phyloP scores from a whole-genome alignment of 805 yeast genomes.

The Yarrowia porcina region DNA sequence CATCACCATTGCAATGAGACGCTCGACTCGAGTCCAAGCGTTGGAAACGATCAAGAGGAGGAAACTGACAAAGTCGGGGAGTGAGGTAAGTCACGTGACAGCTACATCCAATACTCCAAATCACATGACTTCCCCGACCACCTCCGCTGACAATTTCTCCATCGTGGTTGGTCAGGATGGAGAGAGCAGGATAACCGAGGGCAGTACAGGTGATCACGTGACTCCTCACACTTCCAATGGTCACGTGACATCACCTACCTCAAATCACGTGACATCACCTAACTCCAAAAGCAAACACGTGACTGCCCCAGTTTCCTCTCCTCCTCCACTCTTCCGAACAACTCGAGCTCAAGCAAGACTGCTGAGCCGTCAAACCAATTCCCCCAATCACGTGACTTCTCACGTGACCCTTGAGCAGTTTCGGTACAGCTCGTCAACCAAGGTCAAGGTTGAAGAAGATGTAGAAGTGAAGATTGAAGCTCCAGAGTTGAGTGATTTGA shows the following conservation, averaged over 20 bases:
- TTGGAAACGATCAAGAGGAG: conserved; percentile 7
- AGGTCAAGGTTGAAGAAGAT: neutral
- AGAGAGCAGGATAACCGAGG: neutral
- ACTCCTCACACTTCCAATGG: too few relatives aligned
- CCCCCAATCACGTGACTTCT: neutral
- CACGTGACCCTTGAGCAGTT: neutral
- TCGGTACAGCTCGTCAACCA: neutral
- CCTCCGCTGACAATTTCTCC: neutral
- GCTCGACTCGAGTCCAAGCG: conserved; percentile 12
- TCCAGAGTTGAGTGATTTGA: too few relatives aligned
- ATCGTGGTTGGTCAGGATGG: neutral
- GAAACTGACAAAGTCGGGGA: neutral
- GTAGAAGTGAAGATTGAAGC: neutral
- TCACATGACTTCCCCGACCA: neutral
- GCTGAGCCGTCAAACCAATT: neutral
- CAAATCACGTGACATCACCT: neutral
- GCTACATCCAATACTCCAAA: neutral
- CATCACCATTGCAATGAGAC: neutral
- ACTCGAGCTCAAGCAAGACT: neutral
- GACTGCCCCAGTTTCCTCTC: neutral
- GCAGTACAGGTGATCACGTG: neutral
- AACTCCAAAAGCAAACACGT: neutral
- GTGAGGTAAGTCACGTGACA: neutral
- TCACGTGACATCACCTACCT: neutral
- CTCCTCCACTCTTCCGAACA: neutral